Percentiles rank a stretch among this genome's conserved stretches.
phyloP scores from a whole-genome alignment of 129 eudicot species.

The Gnaphalium uliginosum region DNA sequence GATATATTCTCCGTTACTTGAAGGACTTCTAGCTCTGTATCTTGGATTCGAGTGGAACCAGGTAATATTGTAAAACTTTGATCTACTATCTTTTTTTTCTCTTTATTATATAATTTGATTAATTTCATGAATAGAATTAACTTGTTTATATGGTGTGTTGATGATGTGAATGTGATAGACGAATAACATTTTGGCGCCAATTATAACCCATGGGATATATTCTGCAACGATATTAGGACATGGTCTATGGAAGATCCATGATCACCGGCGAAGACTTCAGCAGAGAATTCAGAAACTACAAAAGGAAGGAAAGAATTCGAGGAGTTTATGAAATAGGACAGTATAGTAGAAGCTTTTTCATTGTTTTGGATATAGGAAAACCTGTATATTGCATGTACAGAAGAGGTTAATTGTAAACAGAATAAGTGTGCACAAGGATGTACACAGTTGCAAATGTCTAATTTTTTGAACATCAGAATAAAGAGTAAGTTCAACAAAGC shows the following conservation, averaged over 20 bases:
- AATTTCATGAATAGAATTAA: background rate
- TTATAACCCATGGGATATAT: slow-evolving; percentile 96
- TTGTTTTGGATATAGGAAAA: background rate
- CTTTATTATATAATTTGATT: background rate
- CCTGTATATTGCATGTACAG: background rate
- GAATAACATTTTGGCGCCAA: slow-evolving; percentile 80
- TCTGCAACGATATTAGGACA: slow-evolving; percentile 80
- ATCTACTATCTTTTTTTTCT: background rate
- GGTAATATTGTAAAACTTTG: slow-evolving; percentile 33
- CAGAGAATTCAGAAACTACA: background rate
- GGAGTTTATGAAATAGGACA: background rate
- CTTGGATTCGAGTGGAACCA: slow-evolving; percentile 98
- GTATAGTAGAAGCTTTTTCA: background rate
- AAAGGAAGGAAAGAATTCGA: background rate
- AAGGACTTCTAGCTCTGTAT: slow-evolving; percentile 81
- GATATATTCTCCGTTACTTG: slow-evolving; percentile 91
- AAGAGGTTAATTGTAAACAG: background rate
- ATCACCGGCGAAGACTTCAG: background rate
- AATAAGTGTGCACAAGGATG: background rate
- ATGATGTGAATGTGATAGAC: slow-evolving; percentile 45
- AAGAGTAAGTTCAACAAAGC: background rate
- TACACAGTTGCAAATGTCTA: background rate
- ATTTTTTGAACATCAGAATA: background rate
- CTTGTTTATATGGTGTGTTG: background rate
- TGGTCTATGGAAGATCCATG: slow-evolving; percentile 90